phyloP scores from a whole-genome alignment of 2,329 filamentous ascomycete species.

The Ceratocystis diversiconidia region DNA sequence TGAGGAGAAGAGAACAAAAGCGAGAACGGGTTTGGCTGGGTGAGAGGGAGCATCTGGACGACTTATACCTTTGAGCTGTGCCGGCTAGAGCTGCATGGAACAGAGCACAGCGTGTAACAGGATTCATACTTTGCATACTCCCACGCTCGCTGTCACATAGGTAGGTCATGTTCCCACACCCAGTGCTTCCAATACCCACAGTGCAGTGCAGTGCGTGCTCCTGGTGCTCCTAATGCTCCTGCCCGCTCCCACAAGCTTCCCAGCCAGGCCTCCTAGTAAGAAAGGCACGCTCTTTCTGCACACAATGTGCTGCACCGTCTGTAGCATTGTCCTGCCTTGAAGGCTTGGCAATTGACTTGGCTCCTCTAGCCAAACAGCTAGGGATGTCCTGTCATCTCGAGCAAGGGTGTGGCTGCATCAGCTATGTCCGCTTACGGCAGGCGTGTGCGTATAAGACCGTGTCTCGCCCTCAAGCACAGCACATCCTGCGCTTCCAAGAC shows the following conservation, averaged over 20 bases:
- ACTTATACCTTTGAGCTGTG: background rate
- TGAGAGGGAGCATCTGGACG: background rate
- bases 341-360: constrained; percentile 2
- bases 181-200: too few species aligned
- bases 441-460: background rate
- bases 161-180: too few species aligned
- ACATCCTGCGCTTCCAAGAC: background rate
- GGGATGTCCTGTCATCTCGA: constrained; percentile 13
- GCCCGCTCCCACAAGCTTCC: too few species aligned
- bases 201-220: too few species aligned
- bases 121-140: background rate
- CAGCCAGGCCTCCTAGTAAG: too few species aligned
- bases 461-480: background rate
- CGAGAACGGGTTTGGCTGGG: constrained; percentile 7
- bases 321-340: constrained; percentile 4
- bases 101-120: background rate
- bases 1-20: constrained; percentile 17
- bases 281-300: background rate
- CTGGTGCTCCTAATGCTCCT: too few species aligned
- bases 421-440: too few species aligned
- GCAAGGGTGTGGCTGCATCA: background rate
- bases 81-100: background rate
- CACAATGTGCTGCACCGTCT: background rate
- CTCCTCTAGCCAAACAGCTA: constrained; percentile 10
- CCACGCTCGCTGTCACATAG: too few species aligned